Evolutionary conservation across 257 asterid genomes (phyloP).

Genomic region (Lithospermum erythrorhizon): DNA sequence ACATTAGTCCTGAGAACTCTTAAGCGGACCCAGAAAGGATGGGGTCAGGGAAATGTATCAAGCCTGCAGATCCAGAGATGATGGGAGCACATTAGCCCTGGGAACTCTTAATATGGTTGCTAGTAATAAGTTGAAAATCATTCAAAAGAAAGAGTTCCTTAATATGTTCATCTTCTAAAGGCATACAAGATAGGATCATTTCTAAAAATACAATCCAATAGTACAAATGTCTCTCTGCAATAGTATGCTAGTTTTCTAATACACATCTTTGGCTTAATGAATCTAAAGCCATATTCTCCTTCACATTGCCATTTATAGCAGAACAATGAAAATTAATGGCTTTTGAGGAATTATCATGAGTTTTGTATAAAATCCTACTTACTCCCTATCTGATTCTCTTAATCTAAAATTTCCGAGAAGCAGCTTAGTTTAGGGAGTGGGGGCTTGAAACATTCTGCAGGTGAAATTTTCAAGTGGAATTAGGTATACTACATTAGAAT

Average conservation of each 20-base stretch:
- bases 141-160: no score
- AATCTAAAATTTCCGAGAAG: no score
- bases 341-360: no score
- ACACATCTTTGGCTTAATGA: background rate
- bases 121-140: no score
- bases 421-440: no score
- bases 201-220: background rate
- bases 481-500: conserved; percentile 8
- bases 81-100: no score
- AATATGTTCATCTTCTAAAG: background rate
- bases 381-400: no score
- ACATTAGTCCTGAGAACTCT: conserved; percentile 63
- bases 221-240: background rate
- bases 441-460: background rate
- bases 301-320: no score
- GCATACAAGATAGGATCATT: background rate
- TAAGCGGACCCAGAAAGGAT: conserved; percentile 79
- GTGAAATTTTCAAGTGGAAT: background rate
- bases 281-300: background rate
- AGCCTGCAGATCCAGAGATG: conserved; percentile 23
- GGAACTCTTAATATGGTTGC: no score
- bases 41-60: conserved; percentile 62
- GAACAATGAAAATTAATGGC: no score
- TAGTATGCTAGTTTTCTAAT: background rate
- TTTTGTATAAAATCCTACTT: no score